Conservation (phyloP, 768 basidiomycete species). For the Rhizopogon vinicolor region DNA sequence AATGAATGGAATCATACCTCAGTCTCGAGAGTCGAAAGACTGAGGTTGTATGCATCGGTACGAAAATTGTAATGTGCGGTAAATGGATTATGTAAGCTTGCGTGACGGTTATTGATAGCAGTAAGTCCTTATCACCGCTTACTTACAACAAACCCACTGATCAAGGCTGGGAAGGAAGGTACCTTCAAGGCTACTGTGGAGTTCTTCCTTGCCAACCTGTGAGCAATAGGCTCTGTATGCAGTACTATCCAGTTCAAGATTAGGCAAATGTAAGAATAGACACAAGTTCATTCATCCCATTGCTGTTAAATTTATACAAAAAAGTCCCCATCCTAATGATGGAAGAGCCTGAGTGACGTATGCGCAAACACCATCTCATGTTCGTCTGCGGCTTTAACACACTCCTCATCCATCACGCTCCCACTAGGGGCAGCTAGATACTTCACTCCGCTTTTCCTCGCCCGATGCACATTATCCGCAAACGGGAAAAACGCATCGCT, state of each 20-base stretch:
- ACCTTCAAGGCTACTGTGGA: conserved; percentile 54
- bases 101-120: too few species aligned
- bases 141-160: conserved; percentile 45
- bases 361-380: conserved; percentile 89
- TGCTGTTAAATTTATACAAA: not conserved
- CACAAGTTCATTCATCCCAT: not conserved
- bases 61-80: too few species aligned
- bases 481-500: conserved; percentile 99
- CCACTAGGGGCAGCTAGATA: conserved; percentile 92
- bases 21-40: too few species aligned
- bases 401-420: conserved; percentile 96
- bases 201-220: conserved; percentile 40
- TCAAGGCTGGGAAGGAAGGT: conserved; percentile 60
- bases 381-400: conserved; percentile 95
- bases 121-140: too few species aligned
- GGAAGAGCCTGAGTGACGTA: conserved; percentile 85
- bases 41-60: too few species aligned
- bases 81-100: too few species aligned
- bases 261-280: not conserved
- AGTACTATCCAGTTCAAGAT: not conserved
- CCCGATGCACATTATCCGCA: conserved; percentile 95
- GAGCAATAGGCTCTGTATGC: not conserved
- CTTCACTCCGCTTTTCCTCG: conserved; percentile 84
- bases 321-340: conserved; percentile 47
- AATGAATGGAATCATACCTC: too few species aligned